Evolutionary conservation across 257 asterid genomes (phyloP).

Genomic region (Mentha longifolia): DNA sequence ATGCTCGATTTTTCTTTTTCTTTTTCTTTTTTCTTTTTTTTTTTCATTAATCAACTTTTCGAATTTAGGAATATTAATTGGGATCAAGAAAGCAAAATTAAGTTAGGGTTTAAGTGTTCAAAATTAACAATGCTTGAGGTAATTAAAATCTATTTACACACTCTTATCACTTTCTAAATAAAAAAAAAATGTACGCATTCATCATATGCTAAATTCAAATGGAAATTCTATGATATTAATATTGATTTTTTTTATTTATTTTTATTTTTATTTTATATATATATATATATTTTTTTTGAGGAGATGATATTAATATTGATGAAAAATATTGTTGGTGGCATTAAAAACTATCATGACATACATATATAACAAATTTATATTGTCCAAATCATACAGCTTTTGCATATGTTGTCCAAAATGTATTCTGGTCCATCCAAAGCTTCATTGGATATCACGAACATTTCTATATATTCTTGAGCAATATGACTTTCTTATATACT

Average conservation of each 20-base stretch:
- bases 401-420: slow-evolving; percentile 30
- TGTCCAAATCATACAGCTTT: slow-evolving; percentile 31
- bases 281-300: too few species aligned
- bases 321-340: not conserved
- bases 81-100: not conserved
- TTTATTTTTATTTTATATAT: too few species aligned
- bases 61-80: not conserved
- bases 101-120: not conserved
- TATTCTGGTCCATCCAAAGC: slow-evolving; percentile 38
- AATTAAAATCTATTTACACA: too few species aligned
- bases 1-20: not conserved
- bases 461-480: not conserved
- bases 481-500: not conserved
- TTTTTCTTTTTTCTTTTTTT: not conserved
- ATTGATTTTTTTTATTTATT: too few species aligned
- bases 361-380: not conserved
- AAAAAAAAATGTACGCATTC: too few species aligned
- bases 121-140: not conserved
- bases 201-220: not conserved
- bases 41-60: not conserved
- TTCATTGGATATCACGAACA: slow-evolving; percentile 23
- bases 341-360: not conserved
- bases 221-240: not conserved
- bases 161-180: too few species aligned
- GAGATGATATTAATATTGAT: not conserved